Conservation (phyloP, 2,329 filamentous ascomycete genomes). For the Purpureocillium takamizusanense region DNA sequence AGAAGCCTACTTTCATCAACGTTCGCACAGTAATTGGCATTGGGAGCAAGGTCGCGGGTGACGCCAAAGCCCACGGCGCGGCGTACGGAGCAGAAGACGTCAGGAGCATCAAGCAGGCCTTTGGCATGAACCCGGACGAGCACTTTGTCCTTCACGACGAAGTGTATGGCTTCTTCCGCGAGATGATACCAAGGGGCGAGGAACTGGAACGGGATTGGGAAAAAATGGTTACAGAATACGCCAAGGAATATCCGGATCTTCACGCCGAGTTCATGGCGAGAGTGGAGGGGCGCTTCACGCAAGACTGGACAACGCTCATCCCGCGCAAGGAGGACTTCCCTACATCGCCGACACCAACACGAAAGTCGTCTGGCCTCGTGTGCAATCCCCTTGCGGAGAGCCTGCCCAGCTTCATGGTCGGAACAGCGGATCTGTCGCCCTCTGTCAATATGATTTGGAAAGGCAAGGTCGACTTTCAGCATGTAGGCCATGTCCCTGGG, state of each 20-base stretch:
- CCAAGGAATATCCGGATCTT: constrained; percentile 36
- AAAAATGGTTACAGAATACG: constrained; percentile 30
- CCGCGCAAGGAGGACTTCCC: constrained; percentile 34
- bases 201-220: constrained; percentile 13
- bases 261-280: constrained; percentile 37
- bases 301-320: constrained; percentile 39
- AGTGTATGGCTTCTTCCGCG: constrained; percentile 41
- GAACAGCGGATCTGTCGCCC: constrained; percentile 42
- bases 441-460: constrained; percentile 49
- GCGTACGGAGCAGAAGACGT: constrained; percentile 47
- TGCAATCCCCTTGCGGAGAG: constrained; percentile 42
- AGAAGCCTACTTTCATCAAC: constrained; percentile 50
- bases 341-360: constrained; percentile 35
- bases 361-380: constrained; percentile 37
- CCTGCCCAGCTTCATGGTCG: constrained; percentile 40
- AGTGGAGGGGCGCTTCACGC: constrained; percentile 35
- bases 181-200: constrained; percentile 31
- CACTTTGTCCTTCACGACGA: constrained; percentile 30
- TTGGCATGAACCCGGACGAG: constrained; percentile 24
- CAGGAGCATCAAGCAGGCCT: constrained; percentile 23
- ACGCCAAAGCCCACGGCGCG: constrained; percentile 48
- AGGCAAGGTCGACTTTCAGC: constrained; percentile 39
- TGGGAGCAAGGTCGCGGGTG: constrained; percentile 36
- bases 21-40: constrained; percentile 47
- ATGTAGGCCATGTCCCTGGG: constrained; percentile 14